Percentiles rank a stretch among this genome's conserved stretches.
Evolutionary conservation across 805 yeast species (phyloP).

Genomic region (Cyberlindnera mrakii): DNA sequence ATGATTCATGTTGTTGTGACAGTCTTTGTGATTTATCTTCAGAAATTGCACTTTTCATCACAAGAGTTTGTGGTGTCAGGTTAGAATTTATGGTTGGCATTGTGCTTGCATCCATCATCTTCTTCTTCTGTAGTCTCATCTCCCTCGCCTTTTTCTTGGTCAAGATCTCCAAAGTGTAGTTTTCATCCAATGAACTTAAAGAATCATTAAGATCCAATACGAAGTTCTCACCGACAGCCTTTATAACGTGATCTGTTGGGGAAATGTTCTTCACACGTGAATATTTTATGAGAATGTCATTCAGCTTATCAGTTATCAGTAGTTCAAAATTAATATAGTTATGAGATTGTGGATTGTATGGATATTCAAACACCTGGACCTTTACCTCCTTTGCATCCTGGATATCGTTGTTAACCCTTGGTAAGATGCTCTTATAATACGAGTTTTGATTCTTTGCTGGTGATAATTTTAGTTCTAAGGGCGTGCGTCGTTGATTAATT

Average conservation of each 20-base stretch:
- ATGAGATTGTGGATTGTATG: conserved; percentile 25
- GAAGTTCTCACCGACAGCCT: conserved; percentile 26
- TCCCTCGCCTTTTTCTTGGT: conserved; percentile 36
- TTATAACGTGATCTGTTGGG: conserved; percentile 30
- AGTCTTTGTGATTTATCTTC: conserved; percentile 2
- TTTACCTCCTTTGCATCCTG: conserved; percentile 24
- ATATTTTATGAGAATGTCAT: conserved; percentile 31
- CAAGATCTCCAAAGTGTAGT: conserved; percentile 34
- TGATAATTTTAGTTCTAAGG: conserved; percentile 34
- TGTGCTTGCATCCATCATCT: conserved; percentile 15
- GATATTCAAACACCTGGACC: conserved; percentile 29
- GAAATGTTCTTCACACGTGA: conserved; percentile 29
- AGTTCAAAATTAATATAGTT: conserved; percentile 25
- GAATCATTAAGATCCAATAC: conserved; percentile 32
- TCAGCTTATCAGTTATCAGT: conserved; percentile 28
- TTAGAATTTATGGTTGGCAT: conserved; percentile 24
- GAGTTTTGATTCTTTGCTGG: conserved; percentile 22
- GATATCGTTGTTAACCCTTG: conserved; percentile 16
- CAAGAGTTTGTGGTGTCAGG: conserved; percentile 24
- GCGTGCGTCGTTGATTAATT: conserved; percentile 27
- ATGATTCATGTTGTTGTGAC: background rate
- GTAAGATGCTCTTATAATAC: conserved; percentile 33
- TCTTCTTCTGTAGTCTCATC: conserved; percentile 27
- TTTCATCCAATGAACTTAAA: conserved; percentile 36
- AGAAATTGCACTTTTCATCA: conserved; percentile 5